Base-by-base conservation (phyloP, 2,329 filamentous ascomycete species). In the Fusarium sp. region DNA sequence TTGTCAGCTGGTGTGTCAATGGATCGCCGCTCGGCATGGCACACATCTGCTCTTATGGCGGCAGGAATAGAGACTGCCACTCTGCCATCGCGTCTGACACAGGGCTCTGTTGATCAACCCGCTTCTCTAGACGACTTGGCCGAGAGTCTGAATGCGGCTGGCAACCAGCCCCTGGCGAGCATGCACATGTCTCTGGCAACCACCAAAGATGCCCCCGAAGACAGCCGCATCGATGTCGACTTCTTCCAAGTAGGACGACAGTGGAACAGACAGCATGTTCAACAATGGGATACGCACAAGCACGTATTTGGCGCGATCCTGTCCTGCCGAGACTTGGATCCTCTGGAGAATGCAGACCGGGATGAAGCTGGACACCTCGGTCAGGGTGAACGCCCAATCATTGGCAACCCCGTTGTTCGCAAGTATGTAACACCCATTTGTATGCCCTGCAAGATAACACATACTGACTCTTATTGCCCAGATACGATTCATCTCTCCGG, bases 51-150 rank as follows among this genome's bases (percentile, higher is more conserved):
- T 3, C 84, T 98, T 16, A 88, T 97, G 70, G 90, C 91, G 16
- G 88, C 93, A 1, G 94, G 93, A 2, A 81, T 98, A 14, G 97
- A 98, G 81, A 94, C 91, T 27, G 90, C 93, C 36, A 94, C 93
- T 1, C 84, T 98, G 16, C 93, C 94, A 8, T 92, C 94, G 1
- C 89, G 96, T 4, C 83, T 98, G 33, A 88, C 87, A 33, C 82
- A 86, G 13, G 81, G 81, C 5, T 81, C 76, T 71, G 85, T 81
- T 75, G 84, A 65, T 6, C 73, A 76, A 27, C 73, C 84, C 70
- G 87, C 79, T 27, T 90, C 88, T 1, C 83, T 97, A 54, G 87
- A 89, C 42, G 88, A 91, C 60, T 83, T 96, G 54, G 89, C 92
- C 35, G 89, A 91, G 63, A 86, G 89, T 14, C 84, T 97, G 63